Evolutionary conservation across 805 yeast genomes (phyloP), one percentile per base, ranked within the genome.

Genomic region (Grigorovia jiainica): DNA sequence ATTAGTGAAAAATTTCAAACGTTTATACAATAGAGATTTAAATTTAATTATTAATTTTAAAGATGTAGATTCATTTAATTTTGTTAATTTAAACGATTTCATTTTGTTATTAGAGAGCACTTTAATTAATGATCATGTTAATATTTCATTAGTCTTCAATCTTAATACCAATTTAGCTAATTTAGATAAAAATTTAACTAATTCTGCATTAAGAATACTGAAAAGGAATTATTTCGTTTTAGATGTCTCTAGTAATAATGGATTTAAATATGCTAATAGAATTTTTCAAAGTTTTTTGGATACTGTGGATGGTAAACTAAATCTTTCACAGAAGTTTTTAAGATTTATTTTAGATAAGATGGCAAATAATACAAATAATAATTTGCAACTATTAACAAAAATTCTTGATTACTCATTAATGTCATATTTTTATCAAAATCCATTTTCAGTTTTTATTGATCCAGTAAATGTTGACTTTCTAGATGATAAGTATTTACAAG

Each of bases 371-470:
- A 47, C 58, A 10, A 60, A 55, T 36, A 61, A 61, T 29, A 57
- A 57, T 38, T 44, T 61, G 18, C 61, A 58, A 34, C 34, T 58
- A 15, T 46, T 61, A 21, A 55, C 55, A 6, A 60, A 57, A 39
- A 61, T 61, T 9, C 43, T 61, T 6, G 65, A 61, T 45, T 61
- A 53, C 44, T 47, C 63, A 2, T 38, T 61, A 27, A 61, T 61
- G 65, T 50, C 63, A 3, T 61, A 61, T 44, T 61, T 61, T 40
- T 61, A 49, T 41, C 56, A 55, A 31, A 60, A 57, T 40, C 62
- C 65, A 7, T 61, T 59, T 42, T 58, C 64, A 1, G 54, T 60
- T 6, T 61, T 61, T 42, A 58, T 61, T 40, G 65, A 61, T 37
- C 63, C 62, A 7, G 57, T 55, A 8, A 61, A 61, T 41, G 49